Evolutionary conservation across 139 green algal genomes (phyloP), one percentile per base, ranked within the genome.

Genomic region (Chlamydomonas sp.): DNA sequence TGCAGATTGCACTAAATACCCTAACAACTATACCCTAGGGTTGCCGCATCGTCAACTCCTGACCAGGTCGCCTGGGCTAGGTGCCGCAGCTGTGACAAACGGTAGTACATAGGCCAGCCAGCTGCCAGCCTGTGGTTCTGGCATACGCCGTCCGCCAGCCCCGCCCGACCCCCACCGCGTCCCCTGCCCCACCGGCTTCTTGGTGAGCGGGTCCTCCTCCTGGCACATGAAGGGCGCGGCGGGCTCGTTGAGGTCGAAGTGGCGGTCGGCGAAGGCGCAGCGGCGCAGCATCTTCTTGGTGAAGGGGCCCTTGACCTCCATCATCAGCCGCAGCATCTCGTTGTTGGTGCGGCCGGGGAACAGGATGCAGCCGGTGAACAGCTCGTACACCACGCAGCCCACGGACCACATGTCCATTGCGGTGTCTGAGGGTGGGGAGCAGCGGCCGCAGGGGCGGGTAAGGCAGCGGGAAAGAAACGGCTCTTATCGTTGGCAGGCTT

Each of bases 331-430:
- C 5, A 99, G 92, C 98, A 99, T 99, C 87, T 99, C 97, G 92
- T 99, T 99, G 95, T 99, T 99, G 89, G 90, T 96, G 67, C 91
- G 91, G 15, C 98, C 98, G 0, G 96, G 97, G 87, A 99, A 99
- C 76, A 98, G 90, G 91, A 99, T 99, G 79, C 96, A 94, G 62
- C 97, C 97, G 0, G 97, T 99, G 92, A 98, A 99, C 4, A 99
- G 94, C 95, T 99, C 98, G 93, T 98, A 99, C 63, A 99, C 88
- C 58, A 98, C 97, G 81, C 96, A 99, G 18, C 97, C 98, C 14
- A 99, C 90, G 61, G 88, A 95, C 98, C 98, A 99, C 93, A 99
- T 98, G 93, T 99, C 98, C 94, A 99, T 96, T 5, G 96, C 86
- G 68, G 96, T 94, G 67, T 97, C 96, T 98, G 94, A 90, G 68